A percentile compares a stretch with the other conserved stretches of the same genome.
phyloP scores from a whole-genome alignment of 2,329 filamentous ascomycete genomes.

The Trichoderma koningii region DNA sequence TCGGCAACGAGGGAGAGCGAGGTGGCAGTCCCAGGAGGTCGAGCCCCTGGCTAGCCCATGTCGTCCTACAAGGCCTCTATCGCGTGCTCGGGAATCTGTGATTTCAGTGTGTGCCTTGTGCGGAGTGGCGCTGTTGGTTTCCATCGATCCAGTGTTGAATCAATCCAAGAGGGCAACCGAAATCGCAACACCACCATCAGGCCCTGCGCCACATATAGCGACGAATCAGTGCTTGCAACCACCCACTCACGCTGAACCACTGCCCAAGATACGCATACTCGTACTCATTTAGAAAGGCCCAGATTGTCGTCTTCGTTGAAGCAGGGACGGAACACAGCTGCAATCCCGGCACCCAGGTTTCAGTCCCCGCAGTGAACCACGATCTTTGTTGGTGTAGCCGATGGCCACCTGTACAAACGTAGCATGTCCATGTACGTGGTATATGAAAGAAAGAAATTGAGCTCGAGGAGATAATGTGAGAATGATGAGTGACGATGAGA shows the following conservation, averaged over 20 bases:
- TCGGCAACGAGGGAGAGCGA: not conserved
- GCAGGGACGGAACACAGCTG: not conserved
- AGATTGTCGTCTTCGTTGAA: not conserved
- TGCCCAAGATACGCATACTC: not conserved
- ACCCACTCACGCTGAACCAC: not conserved
- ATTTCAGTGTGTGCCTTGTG: not conserved
- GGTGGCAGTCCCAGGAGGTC: not conserved
- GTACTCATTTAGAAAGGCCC: not conserved
- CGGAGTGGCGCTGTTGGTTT: not conserved
- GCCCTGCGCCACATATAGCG: not conserved
- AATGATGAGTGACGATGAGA: not conserved
- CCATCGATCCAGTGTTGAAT: not conserved
- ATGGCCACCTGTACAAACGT: too few relatives aligned
- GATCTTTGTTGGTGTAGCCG: too few relatives aligned
- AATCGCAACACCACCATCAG: not conserved
- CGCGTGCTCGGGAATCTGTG: conserved; percentile 10
- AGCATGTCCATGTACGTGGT: too few relatives aligned
- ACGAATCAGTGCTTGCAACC: not conserved
- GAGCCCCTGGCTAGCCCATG: conserved; percentile 10
- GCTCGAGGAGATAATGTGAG: too few relatives aligned
- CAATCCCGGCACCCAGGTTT: conserved; percentile 1
- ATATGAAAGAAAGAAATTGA: too few relatives aligned
- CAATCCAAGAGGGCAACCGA: not conserved
- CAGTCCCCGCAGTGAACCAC: conserved; percentile 5
- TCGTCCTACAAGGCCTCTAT: conserved; percentile 12